Conservation (phyloP, 805 yeast genomes). For the Yarrowia sp. region DNA sequence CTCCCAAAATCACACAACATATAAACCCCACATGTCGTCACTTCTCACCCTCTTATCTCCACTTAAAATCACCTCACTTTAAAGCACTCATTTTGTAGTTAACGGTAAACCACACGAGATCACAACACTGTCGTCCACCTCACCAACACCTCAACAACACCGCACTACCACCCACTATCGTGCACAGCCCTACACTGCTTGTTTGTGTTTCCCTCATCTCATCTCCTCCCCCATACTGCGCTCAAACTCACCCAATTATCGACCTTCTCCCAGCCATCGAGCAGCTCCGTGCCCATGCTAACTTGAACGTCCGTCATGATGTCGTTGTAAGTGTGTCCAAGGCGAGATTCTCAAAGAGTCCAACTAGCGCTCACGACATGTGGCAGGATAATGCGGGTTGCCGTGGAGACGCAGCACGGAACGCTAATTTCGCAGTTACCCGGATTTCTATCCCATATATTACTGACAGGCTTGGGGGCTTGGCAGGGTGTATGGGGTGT, state of each 20-base stretch:
- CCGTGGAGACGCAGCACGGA: constrained; percentile 6
- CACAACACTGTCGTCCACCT: too few species aligned
- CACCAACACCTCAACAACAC: too few species aligned
- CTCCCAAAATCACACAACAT: too few species aligned
- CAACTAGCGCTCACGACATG: background rate
- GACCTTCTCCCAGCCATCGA: constrained; percentile 67
- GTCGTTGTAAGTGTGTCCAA: background rate
- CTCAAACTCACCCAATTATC: constrained; percentile 62
- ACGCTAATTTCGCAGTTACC: background rate
- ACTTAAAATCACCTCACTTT: too few species aligned
- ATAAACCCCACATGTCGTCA: too few species aligned
- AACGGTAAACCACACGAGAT: too few species aligned
- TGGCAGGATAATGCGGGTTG: constrained; percentile 17
- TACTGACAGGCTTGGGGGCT: too few species aligned
- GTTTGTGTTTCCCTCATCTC: too few species aligned
- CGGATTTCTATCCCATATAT: background rate
- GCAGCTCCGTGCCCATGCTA: constrained; percentile 26
- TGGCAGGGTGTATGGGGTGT: background rate
- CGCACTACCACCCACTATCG: background rate
- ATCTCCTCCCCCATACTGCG: background rate
- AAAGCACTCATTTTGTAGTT: too few species aligned
- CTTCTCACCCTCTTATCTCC: too few species aligned
- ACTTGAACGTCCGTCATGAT: constrained; percentile 19
- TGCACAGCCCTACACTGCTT: too few species aligned
- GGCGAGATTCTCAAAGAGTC: too few species aligned